Percentiles rank a stretch among this genome's conserved stretches.
Conservation (phyloP, 192 early-diverging fungal genomes). For the Coemansia reversa region DNA sequence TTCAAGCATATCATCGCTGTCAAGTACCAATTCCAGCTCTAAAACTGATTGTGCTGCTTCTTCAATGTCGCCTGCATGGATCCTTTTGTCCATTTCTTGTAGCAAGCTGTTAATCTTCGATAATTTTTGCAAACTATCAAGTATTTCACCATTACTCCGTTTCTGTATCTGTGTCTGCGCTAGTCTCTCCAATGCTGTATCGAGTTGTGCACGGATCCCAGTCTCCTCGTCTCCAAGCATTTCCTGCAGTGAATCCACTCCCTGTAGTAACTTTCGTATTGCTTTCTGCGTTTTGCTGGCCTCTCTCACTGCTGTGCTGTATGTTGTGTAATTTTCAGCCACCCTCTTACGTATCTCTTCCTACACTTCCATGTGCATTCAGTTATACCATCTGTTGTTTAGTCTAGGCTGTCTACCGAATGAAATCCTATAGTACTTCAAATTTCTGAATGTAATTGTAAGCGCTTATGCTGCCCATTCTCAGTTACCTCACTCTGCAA, state of each 20-base stretch:
- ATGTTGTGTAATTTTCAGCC: slow-evolving; percentile 7
- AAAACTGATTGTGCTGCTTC: slow-evolving; percentile 15
- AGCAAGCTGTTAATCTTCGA: slow-evolving; percentile 10
- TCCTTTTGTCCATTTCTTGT: slow-evolving; percentile 13
- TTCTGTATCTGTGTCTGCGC: slow-evolving; percentile 5
- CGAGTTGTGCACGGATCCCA: slow-evolving; percentile 22
- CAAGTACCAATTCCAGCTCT: slow-evolving; percentile 5
- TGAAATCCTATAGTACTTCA: no score
- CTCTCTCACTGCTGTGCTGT: slow-evolving; percentile 4
- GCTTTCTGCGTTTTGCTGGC: slow-evolving; percentile 10
- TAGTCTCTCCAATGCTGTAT: slow-evolving; percentile 11
- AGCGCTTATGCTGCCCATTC: no score
- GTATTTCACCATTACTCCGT: slow-evolving; percentile 6
- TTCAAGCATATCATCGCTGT: slow-evolving; percentile 5
- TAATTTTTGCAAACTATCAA: slow-evolving; percentile 15
- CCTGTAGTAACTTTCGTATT: slow-evolving; percentile 18
- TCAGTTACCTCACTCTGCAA: no score
- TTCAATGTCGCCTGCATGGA: not conserved
- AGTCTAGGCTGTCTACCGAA: no score
- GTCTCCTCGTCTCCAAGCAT: slow-evolving; percentile 31
- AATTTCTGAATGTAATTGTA: no score
- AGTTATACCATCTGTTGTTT: no score
- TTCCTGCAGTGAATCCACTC: slow-evolving; percentile 30
- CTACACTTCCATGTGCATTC: not conserved
- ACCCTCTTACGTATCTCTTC: slow-evolving; percentile 9